These are phyloP conservation scores for Penicillium silybi DNA, from an alignment of 495 filamentous ascomycete species.

Conservation along the genomic window DNA sequence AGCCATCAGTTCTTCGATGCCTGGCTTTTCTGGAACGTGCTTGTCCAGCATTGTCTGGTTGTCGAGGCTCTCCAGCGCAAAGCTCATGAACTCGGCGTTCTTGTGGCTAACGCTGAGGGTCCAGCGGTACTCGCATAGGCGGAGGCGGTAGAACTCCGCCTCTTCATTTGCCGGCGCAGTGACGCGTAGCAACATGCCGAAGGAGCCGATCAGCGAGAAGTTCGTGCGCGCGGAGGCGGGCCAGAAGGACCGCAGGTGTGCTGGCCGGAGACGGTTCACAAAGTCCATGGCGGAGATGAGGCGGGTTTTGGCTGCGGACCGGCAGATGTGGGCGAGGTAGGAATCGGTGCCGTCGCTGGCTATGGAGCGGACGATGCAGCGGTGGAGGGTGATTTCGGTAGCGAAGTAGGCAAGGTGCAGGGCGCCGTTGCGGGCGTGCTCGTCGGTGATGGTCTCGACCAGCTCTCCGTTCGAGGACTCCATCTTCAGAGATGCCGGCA, in stretches of 20 bases:
- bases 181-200: conserved; percentile 71
- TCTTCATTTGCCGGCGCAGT: conserved; percentile 84
- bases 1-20: conserved; percentile 48
- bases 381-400: conserved; percentile 58
- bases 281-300: conserved; percentile 57
- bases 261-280: conserved; percentile 52
- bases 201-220: conserved; percentile 54
- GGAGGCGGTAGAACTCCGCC: conserved; percentile 87
- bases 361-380: conserved; percentile 55
- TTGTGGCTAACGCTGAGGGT: conserved; percentile 82
- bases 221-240: conserved; percentile 50
- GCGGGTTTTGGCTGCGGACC: conserved; percentile 66
- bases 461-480: conserved; percentile 42
- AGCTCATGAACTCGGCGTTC: conserved; percentile 65
- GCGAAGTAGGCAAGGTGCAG: conserved; percentile 61
- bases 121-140: conserved; percentile 90
- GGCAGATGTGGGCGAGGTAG: conserved; percentile 85
- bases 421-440: conserved; percentile 45
- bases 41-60: conserved; percentile 43
- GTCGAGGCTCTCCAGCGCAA: conserved; percentile 48
- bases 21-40: conserved; percentile 45
- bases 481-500: conserved; percentile 53
- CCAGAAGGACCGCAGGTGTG: conserved; percentile 55
- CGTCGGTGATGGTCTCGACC: conserved; percentile 38
- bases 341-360: conserved; percentile 40